Percentiles rank a stretch among this genome's conserved stretches.
phyloP scores from a whole-genome alignment of 441 rosid species.

The Codiaeum variegatum region DNA sequence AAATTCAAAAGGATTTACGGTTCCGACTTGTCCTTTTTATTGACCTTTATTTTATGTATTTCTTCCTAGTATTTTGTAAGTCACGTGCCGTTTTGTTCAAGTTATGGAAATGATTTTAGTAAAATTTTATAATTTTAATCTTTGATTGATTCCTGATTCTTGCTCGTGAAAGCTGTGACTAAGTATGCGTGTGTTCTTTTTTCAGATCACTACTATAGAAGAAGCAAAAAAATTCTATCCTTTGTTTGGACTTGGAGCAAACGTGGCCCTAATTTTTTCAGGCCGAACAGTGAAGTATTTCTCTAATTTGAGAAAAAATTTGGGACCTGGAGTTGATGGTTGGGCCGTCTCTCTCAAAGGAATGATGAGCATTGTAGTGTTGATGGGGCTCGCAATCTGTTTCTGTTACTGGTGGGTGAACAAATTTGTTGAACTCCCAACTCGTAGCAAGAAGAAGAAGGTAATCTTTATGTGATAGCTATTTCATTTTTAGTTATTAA shows the following conservation, averaged over 20 bases:
- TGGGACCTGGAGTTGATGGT: slow-evolving; percentile 99
- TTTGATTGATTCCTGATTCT: neutral
- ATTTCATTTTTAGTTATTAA: neutral
- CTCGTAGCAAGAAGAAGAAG: slow-evolving; percentile 96
- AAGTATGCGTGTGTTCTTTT: neutral
- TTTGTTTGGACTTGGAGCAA: slow-evolving; percentile 94
- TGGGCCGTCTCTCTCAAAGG: slow-evolving; percentile 94
- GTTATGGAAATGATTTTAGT: neutral
- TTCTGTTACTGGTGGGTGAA: slow-evolving; percentile 97
- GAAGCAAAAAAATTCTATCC: slow-evolving; percentile 97
- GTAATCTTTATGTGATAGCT: slow-evolving; percentile 27
- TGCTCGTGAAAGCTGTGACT: slow-evolving; percentile 6
- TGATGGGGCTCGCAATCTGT: slow-evolving; percentile 82
- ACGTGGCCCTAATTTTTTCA: slow-evolving; percentile 83
- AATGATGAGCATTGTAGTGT: slow-evolving; percentile 95
- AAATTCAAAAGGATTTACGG: neutral
- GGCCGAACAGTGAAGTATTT: slow-evolving; percentile 97
- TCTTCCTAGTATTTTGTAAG: neutral
- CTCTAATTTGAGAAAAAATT: slow-evolving; percentile 73
- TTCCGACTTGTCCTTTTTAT: neutral
- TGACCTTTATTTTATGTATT: neutral
- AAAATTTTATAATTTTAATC: neutral
- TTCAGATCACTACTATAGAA: slow-evolving; percentile 90
- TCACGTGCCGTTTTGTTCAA: neutral
- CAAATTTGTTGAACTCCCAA: slow-evolving; percentile 66